Evolutionary conservation across 805 yeast genomes (phyloP).

Genomic region (Cyberlindnera sargentensis): DNA sequence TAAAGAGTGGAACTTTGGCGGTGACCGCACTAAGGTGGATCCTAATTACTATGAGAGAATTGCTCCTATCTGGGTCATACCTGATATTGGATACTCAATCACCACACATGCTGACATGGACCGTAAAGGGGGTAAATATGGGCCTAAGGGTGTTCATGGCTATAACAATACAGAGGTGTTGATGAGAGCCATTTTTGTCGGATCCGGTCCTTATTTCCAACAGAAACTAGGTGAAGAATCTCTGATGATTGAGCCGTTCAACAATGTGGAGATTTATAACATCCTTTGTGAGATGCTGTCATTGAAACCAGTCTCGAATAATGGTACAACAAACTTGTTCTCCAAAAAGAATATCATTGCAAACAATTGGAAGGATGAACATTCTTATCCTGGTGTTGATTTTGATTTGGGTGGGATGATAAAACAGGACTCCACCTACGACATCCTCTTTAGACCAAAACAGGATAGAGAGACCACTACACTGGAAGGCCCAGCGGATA

Average conservation of each 20-base stretch:
- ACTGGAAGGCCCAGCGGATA: slow-evolving; percentile 3
- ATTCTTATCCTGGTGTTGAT: slow-evolving; percentile 42
- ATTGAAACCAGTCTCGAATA: slow-evolving; percentile 46
- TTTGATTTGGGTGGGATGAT: slow-evolving; percentile 37
- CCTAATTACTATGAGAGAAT: slow-evolving; percentile 46
- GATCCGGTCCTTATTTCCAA: slow-evolving; percentile 72
- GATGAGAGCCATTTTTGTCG: slow-evolving; percentile 80
- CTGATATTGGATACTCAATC: slow-evolving; percentile 73
- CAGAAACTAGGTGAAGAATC: slow-evolving; percentile 8
- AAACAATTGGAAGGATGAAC: slow-evolving; percentile 39
- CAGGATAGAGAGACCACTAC: slow-evolving; percentile 12
- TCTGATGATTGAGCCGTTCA: slow-evolving; percentile 49
- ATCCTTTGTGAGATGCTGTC: slow-evolving; percentile 61
- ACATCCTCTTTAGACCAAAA: slow-evolving; percentile 27
- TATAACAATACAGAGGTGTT: slow-evolving; percentile 68
- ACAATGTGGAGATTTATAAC: slow-evolving; percentile 67
- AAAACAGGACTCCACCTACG: slow-evolving; percentile 45
- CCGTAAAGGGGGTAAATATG: slow-evolving; percentile 16
- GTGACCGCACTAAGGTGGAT: slow-evolving; percentile 4
- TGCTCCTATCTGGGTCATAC: slow-evolving; percentile 83
- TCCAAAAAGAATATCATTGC: slow-evolving; percentile 26
- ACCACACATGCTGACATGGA: slow-evolving; percentile 55
- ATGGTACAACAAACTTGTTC: slow-evolving; percentile 40
- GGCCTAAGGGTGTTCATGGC: slow-evolving; percentile 67
- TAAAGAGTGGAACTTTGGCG: slow-evolving; percentile 26